Base-by-base conservation (phyloP, 1,284 basidiomycete species). In the Phellinidium pouzarii region DNA sequence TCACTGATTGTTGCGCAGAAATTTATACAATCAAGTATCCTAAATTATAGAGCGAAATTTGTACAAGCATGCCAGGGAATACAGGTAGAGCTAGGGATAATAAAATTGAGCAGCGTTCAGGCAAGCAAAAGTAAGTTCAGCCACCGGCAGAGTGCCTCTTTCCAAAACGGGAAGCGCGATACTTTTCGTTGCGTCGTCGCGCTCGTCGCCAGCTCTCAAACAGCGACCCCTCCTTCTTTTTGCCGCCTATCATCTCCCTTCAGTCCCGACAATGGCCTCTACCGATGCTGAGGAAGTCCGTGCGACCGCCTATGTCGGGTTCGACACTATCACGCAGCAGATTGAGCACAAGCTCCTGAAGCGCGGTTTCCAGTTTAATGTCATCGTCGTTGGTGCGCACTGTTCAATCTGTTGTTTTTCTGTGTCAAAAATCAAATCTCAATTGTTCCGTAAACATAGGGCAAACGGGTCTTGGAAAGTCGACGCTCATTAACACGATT, bases 301-400 rank as follows among this genome's bases (percentile, higher is more conserved):
- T 60, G 91, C 91, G 46, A 76, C 87, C 58, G 84, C 88, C 49
- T 94, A 94, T 68, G 91, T 94, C 69, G 92, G 91, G 68, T 94
- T 94, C 74, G 91, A 94, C 77, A 87, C 87, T 61, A 95, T 98
- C 72, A 96, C 95, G 51, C 83, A 87, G 67, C 95, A 98, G 74
- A 97, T 99, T 66, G 95, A 99, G 79, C 89, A 94, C 78, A 99
- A 98, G 81, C 86, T 98, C 63, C 82, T 99, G 73, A 98, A 98
- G 77, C 87, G 95, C 61, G 95, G 94, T 57, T 98, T 97, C 78
- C 91, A 96, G 75, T 98, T 99, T 82, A 99, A 99, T 68, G 87
- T 94, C 59, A 95, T 96, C 68, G 87, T 92, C 58, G 93, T 87
- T 61, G 93, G 93, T 94, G 63, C 62, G 90, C 80, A 49, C 47